These are phyloP conservation scores for Globisporangium paddicum DNA, from an alignment of 352 stramenopile genomes.

Conservation along the genomic window DNA sequence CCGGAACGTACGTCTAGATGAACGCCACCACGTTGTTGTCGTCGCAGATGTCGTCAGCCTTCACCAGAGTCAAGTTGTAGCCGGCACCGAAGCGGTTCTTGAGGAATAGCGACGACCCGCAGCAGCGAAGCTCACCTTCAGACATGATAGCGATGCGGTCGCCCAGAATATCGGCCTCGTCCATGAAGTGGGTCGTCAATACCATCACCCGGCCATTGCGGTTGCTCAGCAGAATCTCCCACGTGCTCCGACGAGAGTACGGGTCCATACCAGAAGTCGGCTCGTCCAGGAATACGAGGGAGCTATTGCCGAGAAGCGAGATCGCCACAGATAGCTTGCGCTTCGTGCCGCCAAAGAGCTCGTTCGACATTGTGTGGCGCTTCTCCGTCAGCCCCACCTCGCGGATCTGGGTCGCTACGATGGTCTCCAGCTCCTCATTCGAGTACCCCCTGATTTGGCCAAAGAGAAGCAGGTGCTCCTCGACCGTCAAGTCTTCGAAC, in stretches of 20 bases:
- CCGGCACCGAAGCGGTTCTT: conserved; percentile 52
- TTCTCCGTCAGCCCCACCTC: conserved; percentile 67
- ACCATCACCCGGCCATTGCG: conserved; percentile 60
- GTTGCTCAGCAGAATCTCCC: conserved; percentile 59
- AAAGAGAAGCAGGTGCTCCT: conserved; percentile 74
- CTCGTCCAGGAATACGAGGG: conserved; percentile 86
- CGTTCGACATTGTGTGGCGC: conserved; percentile 28
- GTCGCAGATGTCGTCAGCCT: conserved; percentile 24
- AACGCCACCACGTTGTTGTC: conserved; percentile 35
- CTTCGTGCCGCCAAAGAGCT: conserved; percentile 88
- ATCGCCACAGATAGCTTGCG: conserved; percentile 90
- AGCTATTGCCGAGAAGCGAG: conserved; percentile 82
- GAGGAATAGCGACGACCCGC: conserved; percentile 70
- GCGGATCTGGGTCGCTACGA: conserved; percentile 32
- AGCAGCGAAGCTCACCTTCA: conserved; percentile 40
- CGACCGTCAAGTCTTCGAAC: conserved; percentile 74
- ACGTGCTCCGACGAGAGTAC: conserved; percentile 91
- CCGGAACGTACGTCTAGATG: conserved; percentile 33
- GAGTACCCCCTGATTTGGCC: conserved; percentile 56
- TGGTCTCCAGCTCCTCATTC: conserved; percentile 27
- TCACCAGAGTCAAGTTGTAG: conserved; percentile 36
- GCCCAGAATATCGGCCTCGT: conserved; percentile 82
- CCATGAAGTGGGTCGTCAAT: conserved; percentile 94
- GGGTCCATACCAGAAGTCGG: conserved; percentile 95
- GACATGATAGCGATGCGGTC: conserved; percentile 82